Evolutionary conservation across 1,284 basidiomycete species (phyloP), one percentile per base, ranked within the genome.

Genomic region (Clitocybe nebularis): DNA sequence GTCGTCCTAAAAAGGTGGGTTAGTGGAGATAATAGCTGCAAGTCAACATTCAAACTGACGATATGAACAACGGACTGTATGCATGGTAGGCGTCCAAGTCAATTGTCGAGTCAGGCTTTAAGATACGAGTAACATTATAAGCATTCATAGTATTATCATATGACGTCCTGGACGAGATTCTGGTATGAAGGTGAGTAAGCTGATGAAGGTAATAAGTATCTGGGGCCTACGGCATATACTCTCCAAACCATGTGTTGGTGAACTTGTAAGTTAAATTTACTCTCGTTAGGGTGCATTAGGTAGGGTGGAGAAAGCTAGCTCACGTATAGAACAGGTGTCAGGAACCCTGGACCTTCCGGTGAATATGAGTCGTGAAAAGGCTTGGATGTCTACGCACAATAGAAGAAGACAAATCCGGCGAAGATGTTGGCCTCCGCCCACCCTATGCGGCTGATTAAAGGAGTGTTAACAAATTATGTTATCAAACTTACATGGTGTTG

Each of bases 41-140:
- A 16, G 8, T 13, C 14, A 20, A n/a, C 5, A 45, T 5, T 25
- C 47, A 16, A 32, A 14, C 63, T 47, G 37, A 67, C 65, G 89
- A 84, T n/a, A 95, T 66, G 66, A 84, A 93, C 1, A 93, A 66
- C 0, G 89, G 90, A 44, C 88, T 91, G 59, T 96, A 96, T 0
- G 56, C 63, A 34, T 77, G 59, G 62, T 94, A 95, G 0, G 79
- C 84, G 0, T 66, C 65, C 11, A 61, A 40, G 59, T 94, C 79
- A 52, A 94, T 50, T 0, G 74, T 72, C 1, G 67, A 56, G 16
- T 85, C 74, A 0, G 70, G 46, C n/a, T 67, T 81, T 36, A 93
- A 64, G 36, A 96, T 84, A 2, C 65, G 63, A 1, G 64, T 63
- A 11, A 90, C 77, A 45, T 93, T 71, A 71, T 93, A 96, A 0